phyloP scores from a whole-genome alignment of 2,329 filamentous ascomycete genomes.

The Chaetoscypha palmicola region DNA sequence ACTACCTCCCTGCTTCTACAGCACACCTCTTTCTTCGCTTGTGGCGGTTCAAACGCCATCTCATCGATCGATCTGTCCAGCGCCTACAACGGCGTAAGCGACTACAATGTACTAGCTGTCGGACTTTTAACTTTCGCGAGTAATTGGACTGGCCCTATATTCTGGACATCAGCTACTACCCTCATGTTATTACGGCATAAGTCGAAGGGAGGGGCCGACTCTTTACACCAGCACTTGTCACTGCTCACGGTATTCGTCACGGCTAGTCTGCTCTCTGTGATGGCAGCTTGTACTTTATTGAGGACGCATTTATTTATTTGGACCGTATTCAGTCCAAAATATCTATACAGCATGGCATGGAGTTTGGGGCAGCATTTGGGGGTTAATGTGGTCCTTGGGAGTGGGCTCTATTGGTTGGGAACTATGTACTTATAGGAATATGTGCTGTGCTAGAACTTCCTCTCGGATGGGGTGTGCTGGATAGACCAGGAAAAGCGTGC shows the following conservation, averaged over 20 bases:
- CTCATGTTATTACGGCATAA: slow-evolving; percentile 45
- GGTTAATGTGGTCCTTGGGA: slow-evolving; percentile 59
- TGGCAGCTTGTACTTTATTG: slow-evolving; percentile 79
- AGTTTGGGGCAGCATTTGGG: slow-evolving; percentile 70
- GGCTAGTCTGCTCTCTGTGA: slow-evolving; percentile 62
- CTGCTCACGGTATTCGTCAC: slow-evolving; percentile 66
- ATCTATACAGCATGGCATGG: slow-evolving; percentile 89
- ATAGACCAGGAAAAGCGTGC: too few species aligned
- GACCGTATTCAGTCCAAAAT: slow-evolving; percentile 98
- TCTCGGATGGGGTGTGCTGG: too few species aligned
- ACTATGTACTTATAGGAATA: slow-evolving; percentile 28
- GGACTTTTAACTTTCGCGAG: slow-evolving; percentile 76
- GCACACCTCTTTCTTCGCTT: slow-evolving; percentile 78
- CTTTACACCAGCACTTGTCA: slow-evolving; percentile 45
- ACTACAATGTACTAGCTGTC: slow-evolving; percentile 75
- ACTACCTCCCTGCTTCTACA: slow-evolving; percentile 70
- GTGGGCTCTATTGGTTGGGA: slow-evolving; percentile 50
- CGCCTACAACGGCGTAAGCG: slow-evolving; percentile 84
- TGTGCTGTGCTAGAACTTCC: too few species aligned
- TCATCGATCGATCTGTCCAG: slow-evolving; percentile 91
- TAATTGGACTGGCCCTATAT: slow-evolving; percentile 89
- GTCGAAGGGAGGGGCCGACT: slow-evolving; percentile 9
- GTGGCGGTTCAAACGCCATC: slow-evolving; percentile 89
- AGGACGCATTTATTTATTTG: slow-evolving; percentile 93
- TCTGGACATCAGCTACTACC: slow-evolving; percentile 68